phyloP scores from a whole-genome alignment of 495 filamentous ascomycete genomes.

The Apiosordaria backusii region DNA sequence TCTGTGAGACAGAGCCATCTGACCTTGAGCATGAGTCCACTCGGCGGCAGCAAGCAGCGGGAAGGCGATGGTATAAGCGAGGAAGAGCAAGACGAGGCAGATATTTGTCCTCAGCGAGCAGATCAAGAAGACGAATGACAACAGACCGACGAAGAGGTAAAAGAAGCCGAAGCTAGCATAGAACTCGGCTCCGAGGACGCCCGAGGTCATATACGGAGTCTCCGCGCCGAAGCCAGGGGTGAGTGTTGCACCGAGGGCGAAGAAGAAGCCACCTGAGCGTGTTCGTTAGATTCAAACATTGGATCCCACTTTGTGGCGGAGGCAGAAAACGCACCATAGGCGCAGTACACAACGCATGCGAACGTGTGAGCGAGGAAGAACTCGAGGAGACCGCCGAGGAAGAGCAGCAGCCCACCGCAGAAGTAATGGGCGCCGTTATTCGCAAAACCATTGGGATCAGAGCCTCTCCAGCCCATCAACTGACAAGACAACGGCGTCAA shows the following conservation, averaged over 20 bases:
- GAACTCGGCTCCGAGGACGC: constrained; percentile 11
- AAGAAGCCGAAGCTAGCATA: constrained; percentile 13
- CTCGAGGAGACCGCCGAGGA: constrained; percentile 16
- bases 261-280: constrained; percentile 17
- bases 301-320: background rate
- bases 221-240: constrained; percentile 16
- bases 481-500: constrained; percentile 19
- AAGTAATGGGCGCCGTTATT: constrained; percentile 20
- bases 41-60: constrained; percentile 18
- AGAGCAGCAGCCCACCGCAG: constrained; percentile 16
- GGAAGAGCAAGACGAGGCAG: constrained; percentile 17
- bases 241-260: constrained; percentile 19
- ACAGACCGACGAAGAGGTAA: constrained; percentile 19
- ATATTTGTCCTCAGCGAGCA: constrained; percentile 18
- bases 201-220: constrained; percentile 8
- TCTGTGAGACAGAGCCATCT: constrained; percentile 11
- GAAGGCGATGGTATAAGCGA: constrained; percentile 19
- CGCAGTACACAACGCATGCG: constrained; percentile 17
- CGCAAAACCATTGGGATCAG: constrained; percentile 12
- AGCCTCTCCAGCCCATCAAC: constrained; percentile 19
- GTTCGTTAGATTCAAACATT: background rate
- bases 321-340: constrained; percentile 13
- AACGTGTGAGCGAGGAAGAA: constrained; percentile 21
- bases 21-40: constrained; percentile 15
- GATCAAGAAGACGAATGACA: constrained; percentile 19